Conservation (phyloP, 352 stramenopile species). For the Pythium scleroteichum region DNA sequence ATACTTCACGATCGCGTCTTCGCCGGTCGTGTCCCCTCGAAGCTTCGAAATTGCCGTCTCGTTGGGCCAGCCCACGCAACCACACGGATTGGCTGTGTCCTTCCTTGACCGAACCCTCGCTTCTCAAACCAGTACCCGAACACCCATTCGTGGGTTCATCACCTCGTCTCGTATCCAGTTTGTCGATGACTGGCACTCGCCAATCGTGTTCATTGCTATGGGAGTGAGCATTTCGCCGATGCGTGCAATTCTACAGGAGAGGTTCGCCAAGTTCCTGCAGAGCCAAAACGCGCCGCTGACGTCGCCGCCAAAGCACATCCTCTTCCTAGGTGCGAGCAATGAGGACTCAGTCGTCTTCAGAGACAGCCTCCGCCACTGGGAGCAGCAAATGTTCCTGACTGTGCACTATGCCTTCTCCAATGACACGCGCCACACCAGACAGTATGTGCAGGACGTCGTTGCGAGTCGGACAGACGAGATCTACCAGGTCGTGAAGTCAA, state of each 20-base stretch:
- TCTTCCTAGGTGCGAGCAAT: slow-evolving; percentile 37
- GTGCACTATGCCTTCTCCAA: slow-evolving; percentile 35
- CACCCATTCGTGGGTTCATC: slow-evolving; percentile 59
- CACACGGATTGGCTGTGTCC: too few species aligned
- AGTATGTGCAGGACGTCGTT: slow-evolving; percentile 33
- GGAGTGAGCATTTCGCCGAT: slow-evolving; percentile 91
- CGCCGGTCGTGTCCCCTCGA: slow-evolving; percentile 56
- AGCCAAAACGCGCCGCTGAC: background rate
- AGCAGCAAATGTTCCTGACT: slow-evolving; percentile 32
- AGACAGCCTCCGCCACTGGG: slow-evolving; percentile 35
- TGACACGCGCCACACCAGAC: slow-evolving; percentile 1
- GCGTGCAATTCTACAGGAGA: slow-evolving; percentile 39
- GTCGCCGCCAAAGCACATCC: slow-evolving; percentile 25
- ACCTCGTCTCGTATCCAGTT: slow-evolving; percentile 88
- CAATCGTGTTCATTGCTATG: slow-evolving; percentile 90
- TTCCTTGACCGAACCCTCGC: too few species aligned
- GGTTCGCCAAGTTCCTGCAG: slow-evolving; percentile 4
- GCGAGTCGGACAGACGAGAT: background rate
- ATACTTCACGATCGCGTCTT: slow-evolving; percentile 94
- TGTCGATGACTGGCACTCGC: slow-evolving; percentile 58
- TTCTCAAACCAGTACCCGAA: too few species aligned
- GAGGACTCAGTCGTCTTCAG: slow-evolving; percentile 36
- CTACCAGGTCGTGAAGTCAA: too few species aligned
- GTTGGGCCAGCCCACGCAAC: too few species aligned
- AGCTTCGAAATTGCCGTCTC: slow-evolving; percentile 84